Base-by-base conservation (phyloP, 202 grass and related monocot genomes). In the Schoenoplectus triqueter region DNA sequence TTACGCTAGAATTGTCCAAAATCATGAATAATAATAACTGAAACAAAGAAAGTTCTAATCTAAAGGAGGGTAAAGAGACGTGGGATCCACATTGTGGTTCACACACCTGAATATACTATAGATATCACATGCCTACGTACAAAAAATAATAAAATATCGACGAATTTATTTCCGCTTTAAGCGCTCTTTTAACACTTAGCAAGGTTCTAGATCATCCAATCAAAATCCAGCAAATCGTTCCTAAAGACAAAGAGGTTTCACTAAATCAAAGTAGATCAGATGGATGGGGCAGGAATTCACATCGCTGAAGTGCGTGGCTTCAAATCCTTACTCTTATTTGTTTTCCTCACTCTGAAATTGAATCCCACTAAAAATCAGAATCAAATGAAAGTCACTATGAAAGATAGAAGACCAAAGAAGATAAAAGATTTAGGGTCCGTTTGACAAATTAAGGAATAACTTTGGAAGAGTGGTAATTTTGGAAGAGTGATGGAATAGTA, bases 91-190 rank as follows among this genome's bases (percentile, higher is more conserved):
- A 75, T 54, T 75, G 72, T 75, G 72, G 72, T 31, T 39, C 48
- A 75, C 72, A 75, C 72, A 75, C 72, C 72, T 75, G 72, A 75
- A 14, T 75, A 75, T 39, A 75, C 72, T 75, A 75, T 75, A 22
- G 72, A 55, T 75, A 54, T 54, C 72, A 75, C 72, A 75, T 75
- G 72, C 69, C 69, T 72, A 72, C 15, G 41, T 71, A 71, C 68
- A 19, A 49, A 72, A 72, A 72, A 49, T 49, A 72, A 20, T 45
- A 20, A 22, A 54, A 55, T 31, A 52, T 22, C 31, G 4, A 18
- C 1, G 19, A 9, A 75, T 75, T 52, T 55, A 51, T 75, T 54
- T 55, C 49, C 19, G 10, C 1, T 74, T 0, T 50, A 31, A 31
- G 31, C 31, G 31, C 31, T 31, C 31, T 69, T 9, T 42, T 6